phyloP scores from a whole-genome alignment of 306 rosid species.

The Psophocarpus tetragonolobus region DNA sequence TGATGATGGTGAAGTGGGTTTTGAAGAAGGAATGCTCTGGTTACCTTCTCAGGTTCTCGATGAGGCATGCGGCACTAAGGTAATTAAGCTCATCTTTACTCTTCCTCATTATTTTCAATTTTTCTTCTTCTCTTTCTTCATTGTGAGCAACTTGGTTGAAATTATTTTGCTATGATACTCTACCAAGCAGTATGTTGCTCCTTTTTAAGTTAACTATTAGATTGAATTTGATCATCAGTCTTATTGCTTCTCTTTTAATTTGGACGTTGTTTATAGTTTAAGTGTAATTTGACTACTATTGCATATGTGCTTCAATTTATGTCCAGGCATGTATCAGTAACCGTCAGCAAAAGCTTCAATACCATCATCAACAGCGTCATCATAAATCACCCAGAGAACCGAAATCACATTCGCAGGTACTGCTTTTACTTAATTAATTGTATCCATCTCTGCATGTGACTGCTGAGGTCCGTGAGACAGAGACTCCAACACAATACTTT shows the following conservation, averaged over 20 bases:
- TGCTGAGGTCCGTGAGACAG: neutral
- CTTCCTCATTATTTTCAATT: neutral
- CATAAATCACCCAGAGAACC: conserved; percentile 28
- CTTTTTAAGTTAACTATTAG: neutral
- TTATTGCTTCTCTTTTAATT: neutral
- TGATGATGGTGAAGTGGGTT: conserved; percentile 45
- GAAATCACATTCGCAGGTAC: conserved; percentile 29
- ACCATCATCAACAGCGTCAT: conserved; percentile 6
- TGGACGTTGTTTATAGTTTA: neutral
- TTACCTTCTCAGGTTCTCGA: conserved; percentile 61
- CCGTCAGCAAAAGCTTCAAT: neutral
- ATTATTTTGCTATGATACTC: neutral
- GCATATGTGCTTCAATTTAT: neutral
- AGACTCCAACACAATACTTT: neutral
- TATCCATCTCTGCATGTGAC: neutral
- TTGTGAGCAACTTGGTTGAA: neutral
- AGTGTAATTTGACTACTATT: neutral
- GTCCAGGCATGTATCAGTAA: conserved; percentile 30
- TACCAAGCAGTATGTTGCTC: neutral
- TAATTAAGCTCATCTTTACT: conserved; percentile 44
- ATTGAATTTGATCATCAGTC: conserved; percentile 16
- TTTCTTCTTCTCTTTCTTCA: neutral
- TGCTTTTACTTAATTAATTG: neutral
- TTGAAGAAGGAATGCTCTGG: conserved; percentile 65
- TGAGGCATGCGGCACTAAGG: conserved; percentile 53